Base-by-base conservation (phyloP, 2,329 filamentous ascomycete genomes). In the Aspergillus thermomutatus region DNA sequence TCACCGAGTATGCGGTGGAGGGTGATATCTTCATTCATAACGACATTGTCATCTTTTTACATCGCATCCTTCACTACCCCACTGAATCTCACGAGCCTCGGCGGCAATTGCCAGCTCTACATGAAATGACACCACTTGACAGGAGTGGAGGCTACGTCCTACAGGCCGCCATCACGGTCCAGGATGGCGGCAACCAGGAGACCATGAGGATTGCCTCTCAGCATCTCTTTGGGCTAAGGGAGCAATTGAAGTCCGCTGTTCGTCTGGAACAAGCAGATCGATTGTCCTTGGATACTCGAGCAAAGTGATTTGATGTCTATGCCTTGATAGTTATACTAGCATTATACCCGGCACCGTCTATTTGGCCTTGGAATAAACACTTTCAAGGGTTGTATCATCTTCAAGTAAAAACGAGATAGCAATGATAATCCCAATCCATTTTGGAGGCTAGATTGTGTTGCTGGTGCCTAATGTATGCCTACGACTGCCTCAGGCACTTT, bases 1-100 rank as follows among this genome's bases (percentile, higher is more conserved):
- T 82, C 23, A 82, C 80, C 5, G 82, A 86, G 63, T 85, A 83
- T 64, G 72, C 84, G 52, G 67, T 83, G 21, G 77, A 82, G 64
- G 84, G 84, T 25, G 78, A 85, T 64, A 78, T 80, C 55, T 83
- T 87, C 62, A 78, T 87, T 40, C 76, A 82, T 55, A 79, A 82
- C 53, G 84, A 87, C 64, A 79, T 83, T 53, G 74, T 84, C 48
- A 71, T 87, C 50, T 80, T 80, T 56, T 69, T 87, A 28, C 79
- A 83, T 64, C 83, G 83, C 34, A 73, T 85, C 25, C 72, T 84
- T 21, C 74, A 69, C 64, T 81, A 75, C 68, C 79, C 72, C 63
- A 63, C 73, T 26, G 72, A 70, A n/a, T 56, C 63, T 40, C 64
- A 58, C 47, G 57, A 59, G n/a, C 74, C 76, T 45, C 72, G 70